phyloP scores from a whole-genome alignment of 352 stramenopile species.

The Globisporangium uncinulatum region DNA sequence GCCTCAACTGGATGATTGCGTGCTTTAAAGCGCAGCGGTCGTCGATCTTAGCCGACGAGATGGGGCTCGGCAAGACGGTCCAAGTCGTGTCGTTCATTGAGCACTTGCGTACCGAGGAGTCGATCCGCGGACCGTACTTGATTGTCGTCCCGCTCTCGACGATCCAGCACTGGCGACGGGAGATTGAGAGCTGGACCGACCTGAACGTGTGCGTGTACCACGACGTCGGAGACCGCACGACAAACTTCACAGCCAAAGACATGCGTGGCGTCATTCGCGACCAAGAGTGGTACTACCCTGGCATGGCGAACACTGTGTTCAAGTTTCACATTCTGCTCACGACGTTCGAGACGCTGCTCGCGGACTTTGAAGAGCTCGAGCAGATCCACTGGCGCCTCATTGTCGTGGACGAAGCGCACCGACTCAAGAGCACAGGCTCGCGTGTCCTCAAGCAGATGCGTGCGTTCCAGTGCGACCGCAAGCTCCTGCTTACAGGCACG shows the following conservation, averaged over 20 bases:
- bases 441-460: slow-evolving; percentile 87
- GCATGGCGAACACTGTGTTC: slow-evolving; percentile 89
- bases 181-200: slow-evolving; percentile 94
- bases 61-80: slow-evolving; percentile 94
- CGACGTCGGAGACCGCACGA: slow-evolving; percentile 85
- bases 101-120: slow-evolving; percentile 81
- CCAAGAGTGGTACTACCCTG: slow-evolving; percentile 86
- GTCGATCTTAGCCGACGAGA: slow-evolving; percentile 89
- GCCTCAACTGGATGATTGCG: slow-evolving; percentile 88
- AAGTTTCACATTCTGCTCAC: slow-evolving; percentile 86
- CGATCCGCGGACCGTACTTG: slow-evolving; percentile 75
- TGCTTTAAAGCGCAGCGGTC: slow-evolving; percentile 84
- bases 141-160: slow-evolving; percentile 86
- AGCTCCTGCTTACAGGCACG: slow-evolving; percentile 95
- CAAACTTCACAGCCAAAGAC: slow-evolving; percentile 82
- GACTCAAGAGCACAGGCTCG: slow-evolving; percentile 72
- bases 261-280: slow-evolving; percentile 82
- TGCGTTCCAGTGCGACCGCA: slow-evolving; percentile 80
- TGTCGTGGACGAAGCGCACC: slow-evolving; percentile 81
- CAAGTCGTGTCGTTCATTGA: slow-evolving; percentile 93
- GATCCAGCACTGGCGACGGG: slow-evolving; percentile 84
- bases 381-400: slow-evolving; percentile 83
- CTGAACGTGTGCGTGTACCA: slow-evolving; percentile 99
- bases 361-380: slow-evolving; percentile 83
- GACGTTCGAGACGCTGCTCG: slow-evolving; percentile 77